Conservation (phyloP, 345 rosid species). For the Rhodamnia argentea region DNA sequence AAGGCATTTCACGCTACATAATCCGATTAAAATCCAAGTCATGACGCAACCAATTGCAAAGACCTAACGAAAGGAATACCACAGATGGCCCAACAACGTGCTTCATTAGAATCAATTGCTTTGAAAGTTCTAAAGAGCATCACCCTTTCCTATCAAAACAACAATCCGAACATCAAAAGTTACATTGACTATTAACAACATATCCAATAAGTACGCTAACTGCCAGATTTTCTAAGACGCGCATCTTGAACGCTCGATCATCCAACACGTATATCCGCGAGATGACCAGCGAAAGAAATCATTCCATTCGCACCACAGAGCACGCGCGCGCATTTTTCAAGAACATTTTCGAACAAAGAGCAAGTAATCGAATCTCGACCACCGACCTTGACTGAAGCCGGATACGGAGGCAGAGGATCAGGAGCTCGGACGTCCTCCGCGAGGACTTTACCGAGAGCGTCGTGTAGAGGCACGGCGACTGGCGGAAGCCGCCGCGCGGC, state of each 20-base stretch:
- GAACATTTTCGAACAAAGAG: neutral
- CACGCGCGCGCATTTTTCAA: neutral
- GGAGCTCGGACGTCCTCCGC: slow-evolving; percentile 78
- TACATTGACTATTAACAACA: neutral
- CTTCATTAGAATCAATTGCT: neutral
- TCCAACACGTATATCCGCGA: neutral
- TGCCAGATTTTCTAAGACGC: neutral
- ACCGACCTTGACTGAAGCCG: slow-evolving; percentile 75
- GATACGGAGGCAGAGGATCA: slow-evolving; percentile 92
- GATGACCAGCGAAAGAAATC: neutral
- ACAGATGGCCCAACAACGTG: neutral
- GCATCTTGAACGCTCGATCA: neutral
- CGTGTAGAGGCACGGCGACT: slow-evolving; percentile 37
- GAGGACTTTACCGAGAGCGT: slow-evolving; percentile 71
- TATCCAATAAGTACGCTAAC: neutral
- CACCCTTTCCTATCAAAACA: neutral
- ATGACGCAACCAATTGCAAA: neutral
- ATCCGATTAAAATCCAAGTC: neutral
- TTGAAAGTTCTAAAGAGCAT: neutral
- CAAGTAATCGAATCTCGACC: neutral
- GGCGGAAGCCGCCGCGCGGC: slow-evolving; percentile 56
- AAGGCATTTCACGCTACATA: neutral
- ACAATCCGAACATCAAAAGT: neutral
- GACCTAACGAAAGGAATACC: neutral
- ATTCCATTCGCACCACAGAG: neutral